Percentiles rank a stretch among this genome's conserved stretches.
Conservation (phyloP, 1,139 yeast species). For the Saccharomyces hybrid region DNA sequence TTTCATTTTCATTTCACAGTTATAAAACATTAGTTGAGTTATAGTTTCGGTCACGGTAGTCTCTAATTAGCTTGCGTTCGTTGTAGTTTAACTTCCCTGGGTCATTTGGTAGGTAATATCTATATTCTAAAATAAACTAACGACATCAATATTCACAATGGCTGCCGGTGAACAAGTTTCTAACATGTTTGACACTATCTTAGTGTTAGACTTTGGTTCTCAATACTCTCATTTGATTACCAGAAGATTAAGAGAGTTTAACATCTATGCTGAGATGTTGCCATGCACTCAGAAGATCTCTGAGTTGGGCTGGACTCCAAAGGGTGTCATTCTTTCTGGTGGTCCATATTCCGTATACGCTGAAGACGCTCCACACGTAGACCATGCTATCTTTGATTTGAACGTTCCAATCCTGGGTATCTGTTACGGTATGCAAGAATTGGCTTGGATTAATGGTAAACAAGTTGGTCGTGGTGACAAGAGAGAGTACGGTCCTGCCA, state of each 20-base stretch:
- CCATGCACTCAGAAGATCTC: constrained; percentile 96
- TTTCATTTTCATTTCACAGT: constrained; percentile 30
- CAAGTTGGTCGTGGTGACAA: constrained; percentile 95
- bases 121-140: background rate
- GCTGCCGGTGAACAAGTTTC: constrained; percentile 53
- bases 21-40: background rate
- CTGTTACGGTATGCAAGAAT: constrained; percentile 98
- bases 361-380: constrained; percentile 94
- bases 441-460: constrained; percentile 96
- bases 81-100: background rate
- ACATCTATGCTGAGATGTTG: constrained; percentile 97
- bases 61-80: background rate
- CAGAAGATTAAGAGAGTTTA: constrained; percentile 95
- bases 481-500: constrained; percentile 97
- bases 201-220: constrained; percentile 96
- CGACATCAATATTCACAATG: constrained; percentile 40
- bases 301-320: constrained; percentile 90
- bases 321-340: constrained; percentile 93
- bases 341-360: constrained; percentile 98
- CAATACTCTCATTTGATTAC: constrained; percentile 96
- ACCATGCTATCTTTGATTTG: constrained; percentile 82
- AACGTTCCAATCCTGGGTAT: constrained; percentile 93
- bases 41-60: background rate
- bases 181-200: constrained; percentile 85
- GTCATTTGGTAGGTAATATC: background rate